Evolutionary conservation across 805 yeast genomes (phyloP).

Genomic region (Sugiyamaella valdiviana): DNA sequence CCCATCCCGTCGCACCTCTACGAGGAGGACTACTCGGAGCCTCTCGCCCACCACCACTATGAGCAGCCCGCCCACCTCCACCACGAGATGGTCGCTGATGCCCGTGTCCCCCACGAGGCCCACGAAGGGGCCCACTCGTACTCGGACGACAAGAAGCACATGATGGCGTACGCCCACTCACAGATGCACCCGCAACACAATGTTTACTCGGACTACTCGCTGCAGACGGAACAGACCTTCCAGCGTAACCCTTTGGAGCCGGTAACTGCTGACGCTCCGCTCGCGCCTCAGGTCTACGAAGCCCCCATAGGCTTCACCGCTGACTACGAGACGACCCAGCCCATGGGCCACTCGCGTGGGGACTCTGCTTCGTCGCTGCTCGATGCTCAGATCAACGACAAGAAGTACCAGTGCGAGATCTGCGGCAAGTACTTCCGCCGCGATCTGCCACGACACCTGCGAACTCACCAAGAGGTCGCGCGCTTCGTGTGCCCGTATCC

Average conservation of each 20-base stretch:
- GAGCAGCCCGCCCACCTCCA: not conserved
- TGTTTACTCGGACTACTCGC: not conserved
- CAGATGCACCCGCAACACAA: not conserved
- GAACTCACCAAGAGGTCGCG: slow-evolving; percentile 54
- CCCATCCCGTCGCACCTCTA: not conserved
- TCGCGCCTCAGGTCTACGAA: not conserved
- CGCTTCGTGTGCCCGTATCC: slow-evolving; percentile 57
- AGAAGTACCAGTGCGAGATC: slow-evolving; percentile 38
- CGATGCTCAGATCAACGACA: slow-evolving; percentile 3
- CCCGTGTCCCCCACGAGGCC: no score
- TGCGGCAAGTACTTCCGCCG: slow-evolving; percentile 52
- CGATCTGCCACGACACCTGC: slow-evolving; percentile 56
- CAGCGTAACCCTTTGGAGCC: not conserved
- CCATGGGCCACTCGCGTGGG: not conserved
- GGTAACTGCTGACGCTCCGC: not conserved
- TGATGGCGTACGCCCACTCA: not conserved
- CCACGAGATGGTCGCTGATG: no score
- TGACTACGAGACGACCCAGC: no score
- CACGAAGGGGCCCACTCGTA: not conserved
- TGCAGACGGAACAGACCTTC: not conserved
- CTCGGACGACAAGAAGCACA: not conserved
- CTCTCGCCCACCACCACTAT: not conserved
- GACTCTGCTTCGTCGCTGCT: not conserved
- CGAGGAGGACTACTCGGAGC: not conserved
- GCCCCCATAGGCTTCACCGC: not conserved